Conservation (phyloP, 768 basidiomycete genomes). For the Porphyrellus cyaneotinctus region DNA sequence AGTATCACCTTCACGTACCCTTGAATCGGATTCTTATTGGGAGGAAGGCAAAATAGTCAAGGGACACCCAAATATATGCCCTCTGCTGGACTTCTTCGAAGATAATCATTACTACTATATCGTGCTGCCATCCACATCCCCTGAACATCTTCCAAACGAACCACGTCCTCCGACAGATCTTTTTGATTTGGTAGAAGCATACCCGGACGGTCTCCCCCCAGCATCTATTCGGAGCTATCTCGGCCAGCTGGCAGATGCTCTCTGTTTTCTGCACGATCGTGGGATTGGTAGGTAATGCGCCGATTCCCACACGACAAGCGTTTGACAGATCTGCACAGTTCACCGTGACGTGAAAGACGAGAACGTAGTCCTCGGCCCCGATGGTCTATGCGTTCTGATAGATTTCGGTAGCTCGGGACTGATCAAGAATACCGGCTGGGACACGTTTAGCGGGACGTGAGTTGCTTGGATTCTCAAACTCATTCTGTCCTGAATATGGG, state of each 20-base stretch:
- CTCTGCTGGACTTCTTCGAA: conserved; percentile 94
- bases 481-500: conserved; percentile 8
- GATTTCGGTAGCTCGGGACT: conserved; percentile 95
- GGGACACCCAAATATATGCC: conserved; percentile 95
- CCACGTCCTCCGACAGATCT: conserved; percentile 71
- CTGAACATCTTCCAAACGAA: conserved; percentile 50
- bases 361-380: conserved; percentile 80
- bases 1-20: conserved; percentile 16
- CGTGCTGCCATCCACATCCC: conserved; percentile 74
- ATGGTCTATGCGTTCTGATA: conserved; percentile 85
- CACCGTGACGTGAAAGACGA: conserved; percentile 99
- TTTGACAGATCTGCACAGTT: conserved; percentile 41
- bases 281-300: conserved; percentile 68
- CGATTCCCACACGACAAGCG: conserved; percentile 1
- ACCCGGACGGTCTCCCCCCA: conserved; percentile 80
- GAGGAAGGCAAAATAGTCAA: conserved; percentile 65
- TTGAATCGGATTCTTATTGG: conserved; percentile 44
- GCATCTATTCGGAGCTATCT: conserved; percentile 76
- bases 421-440: conserved; percentile 81
- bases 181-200: conserved; percentile 91
- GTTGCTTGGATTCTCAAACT: conserved; percentile 30
- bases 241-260: conserved; percentile 90
- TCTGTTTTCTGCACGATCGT: conserved; percentile 82
- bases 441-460: conserved; percentile 90
- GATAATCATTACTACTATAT: conserved; percentile 96